Evolutionary conservation across 2,329 filamentous ascomycete genomes (phyloP).

Genomic region (Cyanodermella asteris): DNA sequence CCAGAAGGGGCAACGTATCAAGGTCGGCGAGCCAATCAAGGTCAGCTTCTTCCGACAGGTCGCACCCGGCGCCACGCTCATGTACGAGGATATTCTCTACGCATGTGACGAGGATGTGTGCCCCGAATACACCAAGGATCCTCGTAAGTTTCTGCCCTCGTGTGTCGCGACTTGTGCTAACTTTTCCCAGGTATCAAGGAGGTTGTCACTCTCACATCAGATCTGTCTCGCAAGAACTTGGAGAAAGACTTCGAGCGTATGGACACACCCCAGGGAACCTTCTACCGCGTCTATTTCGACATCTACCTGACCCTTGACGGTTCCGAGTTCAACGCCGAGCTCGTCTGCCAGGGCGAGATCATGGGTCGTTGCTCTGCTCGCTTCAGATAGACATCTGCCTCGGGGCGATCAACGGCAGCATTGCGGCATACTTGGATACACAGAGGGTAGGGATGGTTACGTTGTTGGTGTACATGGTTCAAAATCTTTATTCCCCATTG

Average conservation of each 20-base stretch:
- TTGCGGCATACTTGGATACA: background rate
- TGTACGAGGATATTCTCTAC: conserved; percentile 98
- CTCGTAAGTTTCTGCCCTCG: conserved; percentile 47
- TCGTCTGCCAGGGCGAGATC: conserved; percentile 97
- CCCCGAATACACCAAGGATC: conserved; percentile 97
- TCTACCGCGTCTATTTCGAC: conserved; percentile 54
- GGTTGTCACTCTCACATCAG: conserved; percentile 89
- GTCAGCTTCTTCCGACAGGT: conserved; percentile 97
- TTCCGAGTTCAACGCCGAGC: conserved; percentile 90
- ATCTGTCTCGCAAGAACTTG: conserved; percentile 90
- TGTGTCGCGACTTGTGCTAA: background rate
- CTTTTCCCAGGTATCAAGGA: conserved; percentile 69
- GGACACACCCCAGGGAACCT: conserved; percentile 93
- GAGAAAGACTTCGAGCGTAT: conserved; percentile 99
- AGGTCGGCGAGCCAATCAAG: conserved; percentile 97
- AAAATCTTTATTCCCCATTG: background rate
- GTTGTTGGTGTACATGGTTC: background rate
- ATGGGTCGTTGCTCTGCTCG: conserved; percentile 91
- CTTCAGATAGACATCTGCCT: conserved; percentile 38
- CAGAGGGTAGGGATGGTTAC: too few relatives aligned
- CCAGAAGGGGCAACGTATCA: conserved; percentile 94
- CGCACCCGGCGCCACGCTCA: conserved; percentile 84
- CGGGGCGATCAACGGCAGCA: background rate
- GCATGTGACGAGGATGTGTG: conserved; percentile 96
- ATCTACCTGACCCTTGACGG: conserved; percentile 85